These are phyloP conservation scores for Cryptococcus floricola DNA, from an alignment of 1,284 basidiomycete genomes.

Conservation along the genomic window DNA sequence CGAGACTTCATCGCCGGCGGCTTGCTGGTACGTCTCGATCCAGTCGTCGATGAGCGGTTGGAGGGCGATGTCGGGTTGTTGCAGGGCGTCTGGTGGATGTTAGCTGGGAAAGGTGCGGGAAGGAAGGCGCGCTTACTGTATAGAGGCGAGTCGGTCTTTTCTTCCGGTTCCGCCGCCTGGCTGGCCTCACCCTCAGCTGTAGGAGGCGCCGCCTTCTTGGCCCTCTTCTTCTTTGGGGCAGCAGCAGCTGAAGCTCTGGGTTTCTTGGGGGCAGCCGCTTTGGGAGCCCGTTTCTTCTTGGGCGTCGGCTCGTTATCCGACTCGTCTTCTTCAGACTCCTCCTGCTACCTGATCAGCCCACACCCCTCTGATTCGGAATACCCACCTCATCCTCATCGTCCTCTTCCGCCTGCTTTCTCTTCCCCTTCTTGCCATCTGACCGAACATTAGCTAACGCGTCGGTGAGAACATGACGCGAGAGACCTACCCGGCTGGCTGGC, in stretches of 20 bases:
- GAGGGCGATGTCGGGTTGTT: slow-evolving; percentile 44
- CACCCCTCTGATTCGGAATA: background rate
- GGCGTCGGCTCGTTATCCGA: slow-evolving; percentile 22
- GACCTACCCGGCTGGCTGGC: slow-evolving; percentile 17
- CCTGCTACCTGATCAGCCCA: background rate
- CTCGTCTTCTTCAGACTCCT: slow-evolving; percentile 14
- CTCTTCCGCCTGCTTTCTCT: slow-evolving; percentile 10
- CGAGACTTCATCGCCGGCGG: slow-evolving; percentile 35
- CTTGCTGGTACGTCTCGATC: slow-evolving; percentile 44
- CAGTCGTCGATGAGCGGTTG: slow-evolving; percentile 47
- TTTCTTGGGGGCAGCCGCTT: slow-evolving; percentile 16
- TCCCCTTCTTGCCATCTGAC: slow-evolving; percentile 11
- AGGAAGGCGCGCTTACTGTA: slow-evolving; percentile 30
- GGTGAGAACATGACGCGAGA: background rate
- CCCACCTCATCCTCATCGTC: slow-evolving; percentile 20
- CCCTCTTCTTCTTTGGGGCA: slow-evolving; percentile 13
- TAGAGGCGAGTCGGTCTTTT: slow-evolving; percentile 37
- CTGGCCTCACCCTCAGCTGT: slow-evolving; percentile 6
- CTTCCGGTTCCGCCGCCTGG: slow-evolving; percentile 19
- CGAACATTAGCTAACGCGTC: background rate
- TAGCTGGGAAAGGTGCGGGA: slow-evolving; percentile 5
- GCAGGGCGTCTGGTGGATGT: slow-evolving; percentile 37
- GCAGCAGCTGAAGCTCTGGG: slow-evolving; percentile 8
- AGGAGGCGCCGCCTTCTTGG: slow-evolving; percentile 3
- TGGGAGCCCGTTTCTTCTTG: slow-evolving; percentile 17